A percentile compares a stretch with the other conserved stretches of the same genome.
Evolutionary conservation across 176 grass and related monocot species (phyloP).

Genomic region (Bromus sterilis): DNA sequence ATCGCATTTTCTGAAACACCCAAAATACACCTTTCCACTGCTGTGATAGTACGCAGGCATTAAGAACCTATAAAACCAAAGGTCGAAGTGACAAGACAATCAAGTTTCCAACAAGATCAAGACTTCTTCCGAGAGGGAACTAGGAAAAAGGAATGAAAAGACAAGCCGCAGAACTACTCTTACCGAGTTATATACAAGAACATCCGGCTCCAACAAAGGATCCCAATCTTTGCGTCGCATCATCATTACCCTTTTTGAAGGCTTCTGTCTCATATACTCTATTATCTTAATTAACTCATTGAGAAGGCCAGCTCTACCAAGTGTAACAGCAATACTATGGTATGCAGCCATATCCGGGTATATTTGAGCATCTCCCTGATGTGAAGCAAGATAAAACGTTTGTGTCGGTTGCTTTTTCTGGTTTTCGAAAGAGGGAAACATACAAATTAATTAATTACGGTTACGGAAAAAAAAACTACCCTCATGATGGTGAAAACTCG

Average conservation of each 20-base stretch:
- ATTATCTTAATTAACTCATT: constrained; percentile 72
- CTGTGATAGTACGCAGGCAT: constrained; percentile 69
- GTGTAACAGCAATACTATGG: constrained; percentile 78
- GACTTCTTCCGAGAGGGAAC: background rate
- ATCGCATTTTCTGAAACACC: constrained; percentile 86
- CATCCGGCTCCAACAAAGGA: constrained; percentile 82
- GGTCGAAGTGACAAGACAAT: background rate
- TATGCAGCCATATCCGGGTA: constrained; percentile 97
- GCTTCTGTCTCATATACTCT: constrained; percentile 67
- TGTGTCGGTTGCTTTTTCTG: background rate
- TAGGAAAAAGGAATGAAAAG: background rate
- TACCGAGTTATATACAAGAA: constrained; percentile 81
- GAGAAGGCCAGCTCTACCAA: constrained; percentile 83
- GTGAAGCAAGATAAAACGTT: constrained; percentile 9
- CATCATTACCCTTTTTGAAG: constrained; percentile 51
- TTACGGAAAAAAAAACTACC: constrained; percentile 23
- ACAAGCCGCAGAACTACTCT: constrained; percentile 13
- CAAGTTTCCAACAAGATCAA: background rate
- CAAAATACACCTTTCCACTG: constrained; percentile 98
- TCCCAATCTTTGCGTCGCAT: constrained; percentile 67
- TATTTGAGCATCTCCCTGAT: constrained; percentile 74
- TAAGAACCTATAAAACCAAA: constrained; percentile 60
- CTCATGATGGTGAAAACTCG: constrained; percentile 66
- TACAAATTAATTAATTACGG: background rate
- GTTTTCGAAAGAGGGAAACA: constrained; percentile 4